Evolutionary conservation across 768 basidiomycete species (phyloP).

Genomic region (Lentinula detonsa): DNA sequence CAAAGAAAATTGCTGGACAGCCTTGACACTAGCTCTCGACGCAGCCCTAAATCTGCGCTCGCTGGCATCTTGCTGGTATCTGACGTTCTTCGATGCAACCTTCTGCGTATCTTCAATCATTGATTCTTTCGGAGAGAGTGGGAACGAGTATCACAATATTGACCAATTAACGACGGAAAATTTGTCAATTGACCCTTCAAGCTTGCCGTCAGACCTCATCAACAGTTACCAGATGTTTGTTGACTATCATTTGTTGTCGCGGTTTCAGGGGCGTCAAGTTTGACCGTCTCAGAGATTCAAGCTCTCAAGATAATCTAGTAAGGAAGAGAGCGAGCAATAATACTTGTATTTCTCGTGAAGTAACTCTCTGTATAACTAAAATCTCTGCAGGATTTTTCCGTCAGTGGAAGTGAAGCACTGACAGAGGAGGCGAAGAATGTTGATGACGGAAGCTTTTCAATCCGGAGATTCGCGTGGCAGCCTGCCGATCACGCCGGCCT

Average conservation of each 20-base stretch:
- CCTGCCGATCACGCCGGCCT: neutral
- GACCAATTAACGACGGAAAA: neutral
- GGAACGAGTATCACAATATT: neutral
- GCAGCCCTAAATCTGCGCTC: neutral
- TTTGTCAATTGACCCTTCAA: neutral
- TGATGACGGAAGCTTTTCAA: conserved; percentile 1
- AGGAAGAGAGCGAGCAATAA: no score
- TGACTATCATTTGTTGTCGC: neutral
- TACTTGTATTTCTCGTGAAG: no score
- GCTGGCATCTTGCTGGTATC: neutral
- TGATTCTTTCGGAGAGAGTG: neutral
- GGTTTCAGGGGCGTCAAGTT: neutral
- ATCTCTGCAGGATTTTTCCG: no score
- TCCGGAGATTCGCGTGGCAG: neutral
- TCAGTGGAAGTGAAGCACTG: neutral
- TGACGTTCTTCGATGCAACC: neutral
- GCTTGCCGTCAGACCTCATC: neutral
- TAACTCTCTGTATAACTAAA: no score
- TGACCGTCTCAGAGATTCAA: no score
- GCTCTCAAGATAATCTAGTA: no score
- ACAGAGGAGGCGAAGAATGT: neutral
- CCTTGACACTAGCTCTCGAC: no score
- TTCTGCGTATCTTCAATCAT: neutral
- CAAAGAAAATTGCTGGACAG: no score
- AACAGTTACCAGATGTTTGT: neutral